Conservation (phyloP, 2,329 filamentous ascomycete genomes). For the Penicillium sp. region DNA sequence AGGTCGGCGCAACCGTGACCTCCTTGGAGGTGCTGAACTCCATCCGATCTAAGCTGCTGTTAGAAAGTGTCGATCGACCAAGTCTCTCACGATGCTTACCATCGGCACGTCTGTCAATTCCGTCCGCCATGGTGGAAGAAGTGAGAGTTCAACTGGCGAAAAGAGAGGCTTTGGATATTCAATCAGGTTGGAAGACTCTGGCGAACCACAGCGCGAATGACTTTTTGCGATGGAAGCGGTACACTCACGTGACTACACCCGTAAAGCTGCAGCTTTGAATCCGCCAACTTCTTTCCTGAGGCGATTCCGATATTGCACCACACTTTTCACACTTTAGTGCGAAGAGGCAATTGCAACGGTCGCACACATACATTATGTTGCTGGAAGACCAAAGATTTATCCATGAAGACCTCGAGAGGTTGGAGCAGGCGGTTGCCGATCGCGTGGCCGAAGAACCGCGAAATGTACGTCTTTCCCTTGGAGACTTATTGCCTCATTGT, state of each 20-base stretch:
- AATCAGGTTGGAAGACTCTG: constrained; percentile 5
- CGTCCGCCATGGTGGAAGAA: constrained; percentile 71
- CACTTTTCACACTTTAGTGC: constrained; percentile 4
- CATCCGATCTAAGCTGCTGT: constrained; percentile 64
- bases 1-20: constrained; percentile 85
- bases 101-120: constrained; percentile 85
- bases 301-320: constrained; percentile 1
- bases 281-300: constrained; percentile 8
- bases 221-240: constrained; percentile 23
- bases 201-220: constrained; percentile 11
- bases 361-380: constrained; percentile 52
- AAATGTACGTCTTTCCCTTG: constrained; percentile 55
- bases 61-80: constrained; percentile 18
- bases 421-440: constrained; percentile 90
- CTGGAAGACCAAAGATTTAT: constrained; percentile 90
- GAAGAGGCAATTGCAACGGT: background rate
- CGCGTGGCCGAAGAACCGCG: constrained; percentile 82
- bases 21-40: constrained; percentile 98
- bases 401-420: constrained; percentile 91
- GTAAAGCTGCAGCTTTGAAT: constrained; percentile 20
- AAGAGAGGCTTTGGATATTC: constrained; percentile 10
- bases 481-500: background rate
- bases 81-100: constrained; percentile 28
- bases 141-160: constrained; percentile 8
- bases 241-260: constrained; percentile 15